Evolutionary conservation across 129 eudicot species (phyloP), one percentile per base, ranked within the genome.

Genomic region (Logfia minima): DNA sequence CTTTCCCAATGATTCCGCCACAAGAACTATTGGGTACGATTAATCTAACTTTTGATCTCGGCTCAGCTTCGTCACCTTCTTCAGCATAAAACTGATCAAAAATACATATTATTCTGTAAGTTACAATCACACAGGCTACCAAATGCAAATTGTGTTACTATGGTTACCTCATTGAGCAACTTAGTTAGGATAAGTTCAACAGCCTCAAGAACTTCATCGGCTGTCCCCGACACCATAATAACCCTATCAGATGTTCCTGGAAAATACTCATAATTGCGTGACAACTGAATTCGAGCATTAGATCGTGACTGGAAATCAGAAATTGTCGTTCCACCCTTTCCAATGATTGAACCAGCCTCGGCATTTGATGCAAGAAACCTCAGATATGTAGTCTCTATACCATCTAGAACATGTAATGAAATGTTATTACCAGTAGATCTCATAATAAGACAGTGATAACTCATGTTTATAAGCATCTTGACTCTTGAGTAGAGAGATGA

Each of bases 291-390:
- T 63, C 98, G 85, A 51, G 98, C 97, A 68, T 93, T 93, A 60
- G 98, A 89, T 63, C 91, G 86, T 17, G 96, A 79, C 84, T 94
- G 98, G 77, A 94, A 86, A 70, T 94, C 98, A 63, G 88, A 84
- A 66, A 94, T 94, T 35, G 97, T 87, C 32, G 93, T 81, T 24
- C 97, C 97, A 32, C 96, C 97, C 86, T 94, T 94, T 59, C 98
- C 98, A 72, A 94, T 94, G 70, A 94, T 80, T 66, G 97, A 94
- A 67, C 98, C 98, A 82, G 98, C 98, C 79, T 90, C 97, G 71
- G 96, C 90, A 87, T 94, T 94, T 78, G 98, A 91, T 51, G 91
- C 83, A 68, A 94, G 98, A 81, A 94, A 94, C 90, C 87, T 94
- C 75, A 91, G 75, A 76, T 89, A 85, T 70, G 91, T 89, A 37